These are phyloP conservation scores for Dalbergia cochinchinensis DNA, from an alignment of 306 rosid genomes.

Conservation along the genomic window DNA sequence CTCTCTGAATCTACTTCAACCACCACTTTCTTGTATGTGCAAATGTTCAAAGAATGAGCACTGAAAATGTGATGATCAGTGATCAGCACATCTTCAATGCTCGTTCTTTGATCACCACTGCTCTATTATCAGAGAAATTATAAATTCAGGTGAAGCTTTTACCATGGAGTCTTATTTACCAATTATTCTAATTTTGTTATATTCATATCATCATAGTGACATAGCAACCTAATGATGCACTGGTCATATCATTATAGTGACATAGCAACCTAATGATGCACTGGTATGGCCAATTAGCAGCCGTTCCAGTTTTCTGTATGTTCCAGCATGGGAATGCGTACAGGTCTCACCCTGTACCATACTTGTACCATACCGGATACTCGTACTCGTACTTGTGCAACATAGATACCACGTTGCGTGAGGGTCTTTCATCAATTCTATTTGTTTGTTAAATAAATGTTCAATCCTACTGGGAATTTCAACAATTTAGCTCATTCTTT, in stretches of 20 bases:
- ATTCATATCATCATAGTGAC: slow-evolving; percentile 5
- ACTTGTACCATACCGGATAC: too few species aligned
- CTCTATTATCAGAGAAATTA: background rate
- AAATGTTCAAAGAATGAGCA: background rate
- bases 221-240: too few species aligned
- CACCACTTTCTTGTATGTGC: slow-evolving; percentile 20
- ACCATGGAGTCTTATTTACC: background rate
- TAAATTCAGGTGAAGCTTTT: slow-evolving; percentile 2
- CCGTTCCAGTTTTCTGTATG: too few species aligned
- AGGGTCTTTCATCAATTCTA: background rate
- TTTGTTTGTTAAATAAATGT: background rate
- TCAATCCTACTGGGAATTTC: slow-evolving; percentile 1
- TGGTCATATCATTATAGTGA: too few species aligned
- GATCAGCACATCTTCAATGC: too few species aligned
- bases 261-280: too few species aligned
- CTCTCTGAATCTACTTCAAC: slow-evolving; percentile 3
- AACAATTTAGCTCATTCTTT: background rate
- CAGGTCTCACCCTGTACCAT: too few species aligned
- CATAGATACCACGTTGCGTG: background rate
- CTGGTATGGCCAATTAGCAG: too few species aligned
- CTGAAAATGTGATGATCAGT: background rate
- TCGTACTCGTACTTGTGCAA: too few species aligned
- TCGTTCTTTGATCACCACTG: background rate
- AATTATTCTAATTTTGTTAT: background rate
- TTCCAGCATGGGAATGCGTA: too few species aligned